Conservation (phyloP, 2,329 filamentous ascomycete species). For the Colletotrichum higginsianum region DNA sequence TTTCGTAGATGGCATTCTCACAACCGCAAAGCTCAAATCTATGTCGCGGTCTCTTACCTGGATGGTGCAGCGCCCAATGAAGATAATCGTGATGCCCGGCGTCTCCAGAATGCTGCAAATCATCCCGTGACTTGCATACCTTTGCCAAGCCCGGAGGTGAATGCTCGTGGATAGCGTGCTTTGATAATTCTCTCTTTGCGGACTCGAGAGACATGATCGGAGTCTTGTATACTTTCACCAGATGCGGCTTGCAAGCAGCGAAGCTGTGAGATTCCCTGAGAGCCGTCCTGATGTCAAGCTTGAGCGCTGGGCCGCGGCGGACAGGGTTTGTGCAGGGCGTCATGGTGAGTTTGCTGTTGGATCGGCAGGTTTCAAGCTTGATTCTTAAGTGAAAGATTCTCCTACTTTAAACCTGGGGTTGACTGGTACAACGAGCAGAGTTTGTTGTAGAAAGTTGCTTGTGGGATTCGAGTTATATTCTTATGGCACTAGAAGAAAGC, state of each 20-base stretch:
- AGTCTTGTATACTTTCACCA: background rate
- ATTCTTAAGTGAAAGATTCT: background rate
- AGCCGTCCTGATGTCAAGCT: background rate
- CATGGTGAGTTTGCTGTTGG: background rate
- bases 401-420: background rate
- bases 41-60: background rate
- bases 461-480: background rate
- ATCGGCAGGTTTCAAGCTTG: too few relatives aligned
- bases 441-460: background rate
- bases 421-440: background rate
- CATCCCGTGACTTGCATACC: background rate
- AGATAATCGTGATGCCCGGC: slow-evolving; percentile 20
- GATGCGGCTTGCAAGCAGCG: background rate
- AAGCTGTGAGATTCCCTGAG: background rate
- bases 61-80: slow-evolving; percentile 23
- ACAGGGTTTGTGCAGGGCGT: background rate
- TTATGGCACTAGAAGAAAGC: background rate
- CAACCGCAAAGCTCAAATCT: slow-evolving; percentile 16
- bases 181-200: background rate
- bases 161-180: background rate
- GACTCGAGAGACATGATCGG: background rate
- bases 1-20: background rate
- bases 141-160: background rate
- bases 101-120: slow-evolving; percentile 23
- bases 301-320: background rate